A percentile compares a stretch with the other conserved stretches of the same genome.
These are phyloP conservation scores for Begonia fuchsioides DNA, from an alignment of 306 rosid species.

Conservation along the genomic window DNA sequence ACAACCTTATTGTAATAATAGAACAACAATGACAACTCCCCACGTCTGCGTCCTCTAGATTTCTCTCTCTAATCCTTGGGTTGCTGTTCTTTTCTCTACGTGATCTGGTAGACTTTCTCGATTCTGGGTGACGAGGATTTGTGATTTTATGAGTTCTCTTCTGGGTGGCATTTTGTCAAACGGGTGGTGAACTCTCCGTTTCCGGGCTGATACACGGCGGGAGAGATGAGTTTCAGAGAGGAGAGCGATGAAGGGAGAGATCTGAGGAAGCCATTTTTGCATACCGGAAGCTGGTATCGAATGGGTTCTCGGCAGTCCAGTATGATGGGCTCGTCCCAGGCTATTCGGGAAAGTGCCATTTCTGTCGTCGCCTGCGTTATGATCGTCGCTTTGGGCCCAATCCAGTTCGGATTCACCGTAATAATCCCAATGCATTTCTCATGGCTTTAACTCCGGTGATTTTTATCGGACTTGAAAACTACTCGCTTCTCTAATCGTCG, in stretches of 20 bases:
- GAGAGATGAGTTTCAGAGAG: constrained; percentile 50
- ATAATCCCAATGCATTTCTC: constrained; percentile 1
- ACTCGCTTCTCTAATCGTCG: background rate
- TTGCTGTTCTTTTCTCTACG: too few species aligned
- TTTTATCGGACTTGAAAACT: background rate
- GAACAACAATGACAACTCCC: too few species aligned
- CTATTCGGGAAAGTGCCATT: constrained; percentile 57
- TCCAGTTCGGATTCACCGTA: constrained; percentile 97
- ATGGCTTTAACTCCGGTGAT: background rate
- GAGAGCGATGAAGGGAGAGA: constrained; percentile 67
- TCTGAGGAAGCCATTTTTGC: constrained; percentile 77
- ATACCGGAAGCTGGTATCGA: constrained; percentile 92
- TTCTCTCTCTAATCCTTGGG: too few species aligned
- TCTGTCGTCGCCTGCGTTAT: constrained; percentile 86
- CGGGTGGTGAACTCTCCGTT: background rate
- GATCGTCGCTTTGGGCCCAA: constrained; percentile 90
- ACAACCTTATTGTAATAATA: too few species aligned
- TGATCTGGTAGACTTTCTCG: too few species aligned
- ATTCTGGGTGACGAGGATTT: too few species aligned
- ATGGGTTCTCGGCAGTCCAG: constrained; percentile 69
- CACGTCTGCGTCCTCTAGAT: too few species aligned
- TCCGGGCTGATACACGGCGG: constrained; percentile 1
- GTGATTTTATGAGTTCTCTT: too few species aligned
- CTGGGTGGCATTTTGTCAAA: background rate
- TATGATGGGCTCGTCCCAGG: constrained; percentile 64